These are phyloP conservation scores for Globisporangium iwayamae DNA, from an alignment of 352 stramenopile species.

Conservation along the genomic window DNA sequence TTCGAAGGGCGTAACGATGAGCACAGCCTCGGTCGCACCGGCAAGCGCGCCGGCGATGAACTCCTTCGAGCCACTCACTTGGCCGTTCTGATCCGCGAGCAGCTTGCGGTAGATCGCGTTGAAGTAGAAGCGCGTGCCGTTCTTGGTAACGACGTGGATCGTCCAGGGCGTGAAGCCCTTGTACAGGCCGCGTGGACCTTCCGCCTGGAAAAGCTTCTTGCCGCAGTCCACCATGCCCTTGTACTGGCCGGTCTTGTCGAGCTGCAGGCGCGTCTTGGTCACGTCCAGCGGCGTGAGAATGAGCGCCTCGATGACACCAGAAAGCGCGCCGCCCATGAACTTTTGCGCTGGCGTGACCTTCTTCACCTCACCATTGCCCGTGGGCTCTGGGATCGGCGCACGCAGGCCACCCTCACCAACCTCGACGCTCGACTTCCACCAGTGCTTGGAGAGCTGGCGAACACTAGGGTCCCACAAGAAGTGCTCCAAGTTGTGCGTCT, in stretches of 20 bases:
- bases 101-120: constrained; percentile 82
- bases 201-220: constrained; percentile 72
- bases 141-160: constrained; percentile 88
- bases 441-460: constrained; percentile 83
- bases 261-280: constrained; percentile 86
- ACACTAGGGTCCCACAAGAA: constrained; percentile 80
- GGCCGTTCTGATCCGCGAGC: constrained; percentile 71
- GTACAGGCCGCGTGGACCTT: constrained; percentile 77
- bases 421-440: constrained; percentile 85
- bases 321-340: constrained; percentile 82
- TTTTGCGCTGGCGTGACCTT: constrained; percentile 74
- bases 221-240: constrained; percentile 83
- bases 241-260: constrained; percentile 86
- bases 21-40: constrained; percentile 93
- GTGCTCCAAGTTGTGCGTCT: constrained; percentile 61
- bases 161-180: constrained; percentile 90
- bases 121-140: constrained; percentile 89
- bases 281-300: constrained; percentile 87
- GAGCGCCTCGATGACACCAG: constrained; percentile 80
- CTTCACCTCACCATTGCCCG: constrained; percentile 31
- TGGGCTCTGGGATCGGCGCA: constrained; percentile 39
- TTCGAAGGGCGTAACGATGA: constrained; percentile 97
- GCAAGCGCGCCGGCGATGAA: constrained; percentile 90
- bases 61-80: constrained; percentile 77
- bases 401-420: constrained; percentile 70